Conservation (phyloP, 2,329 filamentous ascomycete species). For the Colletotrichum sp. region DNA sequence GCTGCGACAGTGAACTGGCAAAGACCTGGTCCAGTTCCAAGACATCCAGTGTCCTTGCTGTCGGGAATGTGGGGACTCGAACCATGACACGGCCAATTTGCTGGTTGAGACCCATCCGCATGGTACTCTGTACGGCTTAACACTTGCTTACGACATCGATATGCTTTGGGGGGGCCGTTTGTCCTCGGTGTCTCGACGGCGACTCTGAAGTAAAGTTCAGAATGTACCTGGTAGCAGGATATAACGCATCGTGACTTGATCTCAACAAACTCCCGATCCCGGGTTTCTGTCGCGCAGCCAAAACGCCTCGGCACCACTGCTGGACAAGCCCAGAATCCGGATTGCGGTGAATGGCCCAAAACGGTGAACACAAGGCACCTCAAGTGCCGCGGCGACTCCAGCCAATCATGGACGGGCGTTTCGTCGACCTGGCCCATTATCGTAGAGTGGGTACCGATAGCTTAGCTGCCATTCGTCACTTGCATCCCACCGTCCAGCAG, state of each 20-base stretch:
- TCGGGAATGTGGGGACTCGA: conserved; percentile 4
- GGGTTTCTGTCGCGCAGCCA: not conserved
- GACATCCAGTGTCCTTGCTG: not conserved
- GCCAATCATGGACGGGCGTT: not conserved
- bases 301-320: not conserved
- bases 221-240: not conserved
- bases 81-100: not conserved
- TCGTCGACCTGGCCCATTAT: not conserved
- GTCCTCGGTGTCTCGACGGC: not conserved
- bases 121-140: not conserved
- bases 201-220: not conserved
- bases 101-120: not conserved
- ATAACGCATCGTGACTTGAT: not conserved
- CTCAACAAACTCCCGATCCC: not conserved
- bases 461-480: not conserved
- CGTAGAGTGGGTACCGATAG: not conserved
- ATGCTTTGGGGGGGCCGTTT: not conserved
- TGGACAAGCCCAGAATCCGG: not conserved
- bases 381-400: not conserved
- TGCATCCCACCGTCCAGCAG: not conserved
- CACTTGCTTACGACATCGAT: not conserved
- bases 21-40: not conserved
- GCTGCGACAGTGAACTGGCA: not conserved
- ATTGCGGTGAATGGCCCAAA: not conserved
- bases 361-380: not conserved